Percentiles rank a stretch among this genome's conserved stretches.
Evolutionary conservation across 2,329 filamentous ascomycete species (phyloP).

Genomic region (Grosmannia clavigera): DNA sequence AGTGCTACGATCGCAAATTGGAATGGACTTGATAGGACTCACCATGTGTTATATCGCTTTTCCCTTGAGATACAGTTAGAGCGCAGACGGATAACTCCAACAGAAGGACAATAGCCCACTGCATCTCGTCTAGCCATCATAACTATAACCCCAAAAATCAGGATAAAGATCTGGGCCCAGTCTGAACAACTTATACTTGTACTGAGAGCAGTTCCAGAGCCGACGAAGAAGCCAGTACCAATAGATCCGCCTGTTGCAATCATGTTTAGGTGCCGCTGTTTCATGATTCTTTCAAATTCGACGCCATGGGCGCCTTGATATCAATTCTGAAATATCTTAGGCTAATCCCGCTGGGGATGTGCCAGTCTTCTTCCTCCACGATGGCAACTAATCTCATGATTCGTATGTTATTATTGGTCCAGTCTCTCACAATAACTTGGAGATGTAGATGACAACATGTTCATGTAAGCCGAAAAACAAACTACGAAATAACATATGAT

Average conservation of each 20-base stretch:
- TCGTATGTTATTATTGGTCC: no score
- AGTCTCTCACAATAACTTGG: no score
- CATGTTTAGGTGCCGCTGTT: constrained; percentile 14
- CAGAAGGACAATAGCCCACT: constrained; percentile 35
- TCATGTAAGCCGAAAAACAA: no score
- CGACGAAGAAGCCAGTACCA: constrained; percentile 31
- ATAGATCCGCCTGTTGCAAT: constrained; percentile 34
- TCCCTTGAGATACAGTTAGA: constrained; percentile 37
- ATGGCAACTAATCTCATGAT: constrained; percentile 1
- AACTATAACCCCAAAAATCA: no score
- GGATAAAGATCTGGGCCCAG: not conserved
- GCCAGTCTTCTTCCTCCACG: constrained; percentile 17
- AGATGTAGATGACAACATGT: no score
- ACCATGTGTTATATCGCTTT: constrained; percentile 27
- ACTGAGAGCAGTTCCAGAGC: not conserved
- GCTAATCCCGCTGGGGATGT: constrained; percentile 28
- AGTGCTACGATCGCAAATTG: no score
- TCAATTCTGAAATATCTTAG: constrained; percentile 29
- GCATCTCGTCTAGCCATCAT: constrained; percentile 22
- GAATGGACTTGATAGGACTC: not conserved
- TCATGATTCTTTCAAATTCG: constrained; percentile 24
- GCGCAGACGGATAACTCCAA: constrained; percentile 36
- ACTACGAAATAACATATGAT: no score
- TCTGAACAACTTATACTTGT: constrained; percentile 21
- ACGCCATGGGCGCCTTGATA: constrained; percentile 22